phyloP scores from a whole-genome alignment of 441 rosid genomes.

The Geranium incanum region DNA sequence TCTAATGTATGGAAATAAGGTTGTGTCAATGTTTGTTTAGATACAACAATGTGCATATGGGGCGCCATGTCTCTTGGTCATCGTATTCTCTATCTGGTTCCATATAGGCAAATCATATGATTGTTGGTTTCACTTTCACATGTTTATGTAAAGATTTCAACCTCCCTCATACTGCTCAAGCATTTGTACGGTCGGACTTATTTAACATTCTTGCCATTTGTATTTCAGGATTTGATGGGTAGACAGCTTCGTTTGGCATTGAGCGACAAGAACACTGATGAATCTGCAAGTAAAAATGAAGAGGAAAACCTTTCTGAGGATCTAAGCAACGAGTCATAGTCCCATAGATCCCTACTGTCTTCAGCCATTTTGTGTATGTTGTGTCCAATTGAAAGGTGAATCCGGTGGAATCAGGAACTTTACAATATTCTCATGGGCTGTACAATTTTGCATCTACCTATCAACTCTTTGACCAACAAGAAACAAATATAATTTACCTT shows the following conservation, averaged over 20 bases:
- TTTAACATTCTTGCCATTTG: background rate
- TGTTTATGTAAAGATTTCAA: too few species aligned
- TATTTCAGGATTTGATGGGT: background rate
- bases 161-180: too few species aligned
- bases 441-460: background rate
- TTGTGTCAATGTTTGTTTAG: too few species aligned
- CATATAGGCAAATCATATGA: too few species aligned
- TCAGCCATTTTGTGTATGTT: background rate
- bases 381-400: background rate
- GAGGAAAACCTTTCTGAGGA: background rate
- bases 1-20: too few species aligned
- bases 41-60: too few species aligned
- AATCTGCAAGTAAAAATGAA: background rate
- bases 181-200: background rate
- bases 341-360: background rate
- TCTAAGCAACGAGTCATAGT: background rate
- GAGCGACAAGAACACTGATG: background rate
- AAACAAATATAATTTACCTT: background rate
- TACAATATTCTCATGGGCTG: background rate
- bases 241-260: conserved; percentile 2
- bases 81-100: too few species aligned
- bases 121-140: too few species aligned
- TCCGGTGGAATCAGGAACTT: background rate
- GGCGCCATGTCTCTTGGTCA: too few species aligned
- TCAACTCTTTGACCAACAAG: background rate